These are phyloP conservation scores for Symbiodinium natans DNA, from an alignment of 73 alveolate genomes.

Conservation along the genomic window DNA sequence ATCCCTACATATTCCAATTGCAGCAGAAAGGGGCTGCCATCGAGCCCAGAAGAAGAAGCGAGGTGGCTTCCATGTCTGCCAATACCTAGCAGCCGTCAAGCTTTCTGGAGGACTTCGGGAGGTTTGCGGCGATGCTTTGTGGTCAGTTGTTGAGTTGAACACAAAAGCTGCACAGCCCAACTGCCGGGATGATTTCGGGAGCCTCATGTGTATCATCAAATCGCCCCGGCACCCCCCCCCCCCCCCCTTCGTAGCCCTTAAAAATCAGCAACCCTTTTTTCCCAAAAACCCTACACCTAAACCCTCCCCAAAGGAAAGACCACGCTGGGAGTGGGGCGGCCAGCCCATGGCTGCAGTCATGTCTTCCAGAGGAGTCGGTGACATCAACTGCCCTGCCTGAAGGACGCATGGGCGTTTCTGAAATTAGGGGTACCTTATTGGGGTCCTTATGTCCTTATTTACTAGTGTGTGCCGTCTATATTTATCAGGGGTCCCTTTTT, in stretches of 20 bases:
- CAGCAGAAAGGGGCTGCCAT: neutral
- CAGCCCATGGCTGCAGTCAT: neutral
- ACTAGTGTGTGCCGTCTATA: too few relatives aligned
- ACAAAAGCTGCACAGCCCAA: neutral
- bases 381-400: neutral
- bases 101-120: neutral
- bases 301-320: too few relatives aligned
- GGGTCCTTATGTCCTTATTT: too few relatives aligned
- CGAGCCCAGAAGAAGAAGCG: neutral
- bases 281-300: too few relatives aligned
- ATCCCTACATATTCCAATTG: too few relatives aligned
- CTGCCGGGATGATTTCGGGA: neutral
- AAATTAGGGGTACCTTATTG: too few relatives aligned
- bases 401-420: neutral
- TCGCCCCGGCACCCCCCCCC: neutral
- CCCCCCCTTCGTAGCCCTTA: neutral
- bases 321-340: neutral
- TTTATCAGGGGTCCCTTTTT: neutral
- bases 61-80: slow-evolving; percentile 28
- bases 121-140: neutral
- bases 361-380: slow-evolving; percentile 9
- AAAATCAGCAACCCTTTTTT: neutral
- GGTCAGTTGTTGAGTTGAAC: neutral
- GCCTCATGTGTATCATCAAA: neutral
- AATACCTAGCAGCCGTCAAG: neutral